Conservation (phyloP, 225 moss, liverwort and hornwort genomes). For the Physcomitrium patens region DNA sequence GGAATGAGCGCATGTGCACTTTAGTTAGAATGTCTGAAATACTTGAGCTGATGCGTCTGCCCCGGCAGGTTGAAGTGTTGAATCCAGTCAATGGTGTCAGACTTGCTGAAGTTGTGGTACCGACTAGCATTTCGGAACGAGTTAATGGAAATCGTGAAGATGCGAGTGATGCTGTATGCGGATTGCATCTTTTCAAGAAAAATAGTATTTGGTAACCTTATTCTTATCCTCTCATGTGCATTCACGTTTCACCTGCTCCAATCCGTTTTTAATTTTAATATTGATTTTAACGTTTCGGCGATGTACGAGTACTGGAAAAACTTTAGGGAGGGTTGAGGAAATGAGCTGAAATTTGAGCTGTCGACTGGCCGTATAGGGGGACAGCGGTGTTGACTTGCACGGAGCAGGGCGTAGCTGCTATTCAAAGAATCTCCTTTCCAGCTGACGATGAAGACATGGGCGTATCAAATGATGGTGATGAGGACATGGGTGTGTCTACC, state of each 20-base stretch:
- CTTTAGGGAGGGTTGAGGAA: not conserved
- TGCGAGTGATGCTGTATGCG: constrained; percentile 70
- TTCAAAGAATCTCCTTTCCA: constrained; percentile 61
- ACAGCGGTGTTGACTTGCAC: constrained; percentile 76
- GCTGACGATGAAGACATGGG: constrained; percentile 51
- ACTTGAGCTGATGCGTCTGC: constrained; percentile 16
- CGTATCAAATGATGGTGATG: constrained; percentile 35
- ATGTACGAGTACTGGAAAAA: not conserved
- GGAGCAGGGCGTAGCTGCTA: constrained; percentile 72
- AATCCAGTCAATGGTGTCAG: constrained; percentile 62
- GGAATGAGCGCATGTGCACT: too few species aligned
- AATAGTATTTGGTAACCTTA: constrained; percentile 58
- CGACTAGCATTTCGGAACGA: constrained; percentile 37
- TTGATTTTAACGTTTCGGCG: not conserved
- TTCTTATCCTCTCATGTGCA: not conserved
- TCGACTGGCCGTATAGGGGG: constrained; percentile 48
- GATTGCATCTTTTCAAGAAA: constrained; percentile 69
- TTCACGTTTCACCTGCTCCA: not conserved
- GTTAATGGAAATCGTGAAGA: constrained; percentile 52
- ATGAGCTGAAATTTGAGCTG: not conserved
- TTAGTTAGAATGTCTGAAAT: too few species aligned
- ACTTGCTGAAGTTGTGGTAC: constrained; percentile 57
- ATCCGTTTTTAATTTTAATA: too few species aligned
- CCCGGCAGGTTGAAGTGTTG: constrained; percentile 72
- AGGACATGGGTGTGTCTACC: constrained; percentile 50